Percentiles rank a stretch among this genome's conserved stretches.
Evolutionary conservation across 2,329 filamentous ascomycete genomes (phyloP).

Genomic region (Talaromyces atroroseus): DNA sequence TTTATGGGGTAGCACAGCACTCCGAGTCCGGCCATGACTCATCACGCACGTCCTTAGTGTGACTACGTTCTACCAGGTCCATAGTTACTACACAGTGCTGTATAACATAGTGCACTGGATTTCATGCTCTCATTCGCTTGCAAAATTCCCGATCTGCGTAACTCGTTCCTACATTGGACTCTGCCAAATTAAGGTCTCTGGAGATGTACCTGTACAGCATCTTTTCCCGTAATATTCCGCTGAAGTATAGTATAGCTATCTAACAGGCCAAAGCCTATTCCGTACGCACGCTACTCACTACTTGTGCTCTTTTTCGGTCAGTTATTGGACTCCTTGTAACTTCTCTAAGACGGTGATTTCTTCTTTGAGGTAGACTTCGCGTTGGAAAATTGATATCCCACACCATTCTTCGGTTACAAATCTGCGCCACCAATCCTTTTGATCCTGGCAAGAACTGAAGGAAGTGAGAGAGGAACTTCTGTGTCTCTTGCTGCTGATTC

Average conservation of each 20-base stretch:
- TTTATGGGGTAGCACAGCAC: neutral
- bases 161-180: too few species aligned
- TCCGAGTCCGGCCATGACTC: neutral
- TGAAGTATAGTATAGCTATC: too few species aligned
- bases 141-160: too few species aligned
- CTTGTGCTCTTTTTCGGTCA: neutral
- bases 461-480: neutral
- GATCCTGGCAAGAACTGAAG: neutral
- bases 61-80: too few species aligned
- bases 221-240: too few species aligned
- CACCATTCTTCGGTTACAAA: neutral
- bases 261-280: too few species aligned
- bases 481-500: neutral
- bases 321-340: neutral
- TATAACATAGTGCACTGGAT: too few species aligned
- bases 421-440: neutral
- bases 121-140: too few species aligned
- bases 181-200: too few species aligned
- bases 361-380: constrained; percentile 4
- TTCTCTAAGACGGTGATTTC: neutral
- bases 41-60: neutral
- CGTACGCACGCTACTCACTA: too few species aligned
- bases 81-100: too few species aligned
- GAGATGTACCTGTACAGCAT: too few species aligned
- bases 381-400: neutral